A percentile compares a stretch with the other conserved stretches of the same genome.
phyloP scores from a whole-genome alignment of 2,329 filamentous ascomycete species.

The Saccharata proteae region DNA sequence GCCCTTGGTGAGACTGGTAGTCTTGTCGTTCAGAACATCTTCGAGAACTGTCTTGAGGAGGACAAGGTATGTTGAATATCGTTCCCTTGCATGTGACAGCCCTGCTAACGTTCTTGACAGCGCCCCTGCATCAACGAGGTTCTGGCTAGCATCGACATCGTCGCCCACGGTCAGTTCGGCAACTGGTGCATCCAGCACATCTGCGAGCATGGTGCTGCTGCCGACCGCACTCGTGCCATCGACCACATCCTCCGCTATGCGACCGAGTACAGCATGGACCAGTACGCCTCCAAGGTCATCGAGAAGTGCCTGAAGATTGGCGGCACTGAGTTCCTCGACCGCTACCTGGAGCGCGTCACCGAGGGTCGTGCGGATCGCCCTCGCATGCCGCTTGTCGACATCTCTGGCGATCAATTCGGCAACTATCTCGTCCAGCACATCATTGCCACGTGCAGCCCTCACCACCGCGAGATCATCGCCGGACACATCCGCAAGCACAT shows the following conservation, averaged over 20 bases:
- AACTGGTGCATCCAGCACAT: slow-evolving; percentile 99
- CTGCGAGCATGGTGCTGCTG: slow-evolving; percentile 86
- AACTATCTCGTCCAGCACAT: slow-evolving; percentile 99
- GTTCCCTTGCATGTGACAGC: slow-evolving; percentile 6
- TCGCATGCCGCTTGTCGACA: slow-evolving; percentile 93
- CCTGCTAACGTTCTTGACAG: too few species aligned
- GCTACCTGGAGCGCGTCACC: slow-evolving; percentile 88
- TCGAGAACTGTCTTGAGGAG: slow-evolving; percentile 96
- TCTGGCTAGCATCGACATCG: slow-evolving; percentile 84
- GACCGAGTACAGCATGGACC: slow-evolving; percentile 95
- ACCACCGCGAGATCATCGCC: slow-evolving; percentile 87
- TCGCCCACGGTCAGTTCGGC: slow-evolving; percentile 94
- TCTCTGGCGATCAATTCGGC: slow-evolving; percentile 95
- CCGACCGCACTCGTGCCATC: slow-evolving; percentile 83
- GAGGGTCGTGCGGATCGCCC: slow-evolving; percentile 83
- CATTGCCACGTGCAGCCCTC: slow-evolving; percentile 70
- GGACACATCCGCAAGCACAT: slow-evolving; percentile 97
- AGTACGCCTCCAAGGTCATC: slow-evolving; percentile 97
- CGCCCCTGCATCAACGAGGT: slow-evolving; percentile 97
- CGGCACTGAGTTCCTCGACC: slow-evolving; percentile 75
- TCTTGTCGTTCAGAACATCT: slow-evolving; percentile 97
- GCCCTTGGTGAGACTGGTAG: slow-evolving; percentile 95
- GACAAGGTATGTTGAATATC: slow-evolving; percentile 94
- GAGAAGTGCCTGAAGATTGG: slow-evolving; percentile 99
- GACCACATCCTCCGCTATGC: slow-evolving; percentile 92